These are phyloP conservation scores for Chlamydomonas applanata DNA, from an alignment of 139 green algal genomes.

Conservation along the genomic window DNA sequence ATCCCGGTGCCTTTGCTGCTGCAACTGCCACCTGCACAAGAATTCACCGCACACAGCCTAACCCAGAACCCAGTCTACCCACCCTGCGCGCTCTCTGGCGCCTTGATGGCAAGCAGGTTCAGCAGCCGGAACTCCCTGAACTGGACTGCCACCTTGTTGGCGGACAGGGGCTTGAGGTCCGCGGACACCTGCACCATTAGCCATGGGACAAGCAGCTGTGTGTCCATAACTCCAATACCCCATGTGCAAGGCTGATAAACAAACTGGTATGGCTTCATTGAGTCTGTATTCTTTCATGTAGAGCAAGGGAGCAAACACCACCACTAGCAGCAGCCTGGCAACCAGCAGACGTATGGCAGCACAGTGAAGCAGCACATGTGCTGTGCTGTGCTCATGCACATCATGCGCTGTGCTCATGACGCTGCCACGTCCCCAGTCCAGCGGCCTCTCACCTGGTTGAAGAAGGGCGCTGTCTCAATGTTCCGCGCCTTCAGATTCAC, in stretches of 20 bases:
- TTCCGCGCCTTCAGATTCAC: slow-evolving; percentile 72
- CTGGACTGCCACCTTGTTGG: slow-evolving; percentile 60
- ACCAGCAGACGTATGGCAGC: background rate
- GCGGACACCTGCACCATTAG: slow-evolving; percentile 46
- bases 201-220: background rate
- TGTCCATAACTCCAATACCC: too few relatives aligned
- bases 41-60: background rate
- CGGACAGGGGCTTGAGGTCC: slow-evolving; percentile 62
- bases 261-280: too few relatives aligned
- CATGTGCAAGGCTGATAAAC: too few relatives aligned
- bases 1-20: too few relatives aligned
- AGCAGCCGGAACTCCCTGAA: slow-evolving; percentile 79
- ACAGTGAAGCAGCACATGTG: background rate
- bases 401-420: background rate
- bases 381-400: background rate
- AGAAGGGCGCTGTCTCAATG: slow-evolving; percentile 78
- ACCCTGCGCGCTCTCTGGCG: slow-evolving; percentile 55
- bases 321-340: too few relatives aligned
- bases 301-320: too few relatives aligned
- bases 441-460: slow-evolving; percentile 65
- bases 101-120: slow-evolving; percentile 66
- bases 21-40: too few relatives aligned
- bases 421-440: background rate
- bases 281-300: too few relatives aligned
- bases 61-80: too few relatives aligned